Base-by-base conservation (phyloP, 345 rosid genomes). In the Lenwebbia sp. region DNA sequence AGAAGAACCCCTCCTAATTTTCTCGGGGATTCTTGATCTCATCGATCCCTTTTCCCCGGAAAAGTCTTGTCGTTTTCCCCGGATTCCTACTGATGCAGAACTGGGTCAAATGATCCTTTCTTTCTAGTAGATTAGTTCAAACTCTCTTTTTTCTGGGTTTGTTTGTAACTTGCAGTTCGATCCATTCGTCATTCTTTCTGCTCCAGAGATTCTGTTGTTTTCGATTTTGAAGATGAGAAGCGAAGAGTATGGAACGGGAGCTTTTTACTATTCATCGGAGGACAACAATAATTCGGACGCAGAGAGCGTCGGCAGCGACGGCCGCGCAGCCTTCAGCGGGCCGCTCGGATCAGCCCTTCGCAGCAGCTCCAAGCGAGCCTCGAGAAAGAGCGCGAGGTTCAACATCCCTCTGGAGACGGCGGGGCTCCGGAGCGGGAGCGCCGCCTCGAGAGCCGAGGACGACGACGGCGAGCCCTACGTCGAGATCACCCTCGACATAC, bases 321-420 rank as follows among this genome's bases (percentile, higher is more conserved):
- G 78, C 75, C 89, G 94, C 11, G 53, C 94, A 3, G 87, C 90
- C 5, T 94, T 94, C 54, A 95, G 99, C 28, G 99, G 98, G 7
- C 96, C 92, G 3, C 82, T 94, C 4, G 78, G 47, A 19, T 93
- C 91, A 0, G 88, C 93, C 7, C 86, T 88, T 55, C 55, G 74
- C 7, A 85, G 74, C 7, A 84, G 78, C 83, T 90, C 89, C 5
- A 95, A 92, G 91, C 90, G 90, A 30, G 83, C 91, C 82, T 94
- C 98, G 28, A 95, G 91, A 87, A 96, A 94, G 89, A 96, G 96
- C 90, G 96, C 99, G 23, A 90, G 98, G 83, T 96, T 96, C 88
- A 94, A 92, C 85, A 91, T 93, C 21, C 95, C 96, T 21, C 86
- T 85, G 0, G 92, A 88, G 70, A 86, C 54, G 62, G 86, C 90